These are phyloP conservation scores for Trametes pubescens DNA, from an alignment of 1,284 basidiomycete species.

Conservation along the genomic window DNA sequence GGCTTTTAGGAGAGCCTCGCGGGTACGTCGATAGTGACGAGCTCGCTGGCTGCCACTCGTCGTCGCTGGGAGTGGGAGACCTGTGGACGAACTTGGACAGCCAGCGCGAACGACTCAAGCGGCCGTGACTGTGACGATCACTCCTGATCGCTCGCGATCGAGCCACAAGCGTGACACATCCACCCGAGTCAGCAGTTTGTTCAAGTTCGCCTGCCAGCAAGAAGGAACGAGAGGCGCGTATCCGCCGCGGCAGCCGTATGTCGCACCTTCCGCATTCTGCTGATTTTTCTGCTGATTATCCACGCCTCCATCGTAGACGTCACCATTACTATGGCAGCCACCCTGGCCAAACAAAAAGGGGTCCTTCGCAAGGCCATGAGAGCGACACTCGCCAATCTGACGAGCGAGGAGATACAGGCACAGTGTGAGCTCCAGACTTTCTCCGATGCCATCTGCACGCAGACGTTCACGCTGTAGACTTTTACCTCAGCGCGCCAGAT, in stretches of 20 bases:
- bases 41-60: not conserved
- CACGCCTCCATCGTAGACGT: not conserved
- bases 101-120: conserved; percentile 16
- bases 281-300: not conserved
- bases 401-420: conserved; percentile 56
- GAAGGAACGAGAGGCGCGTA: not conserved
- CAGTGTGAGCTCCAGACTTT: conserved; percentile 59
- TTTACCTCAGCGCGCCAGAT: conserved; percentile 60
- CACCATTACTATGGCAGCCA: conserved; percentile 30
- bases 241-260: not conserved
- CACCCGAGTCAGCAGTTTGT: conserved; percentile 16
- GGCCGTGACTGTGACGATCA: conserved; percentile 26
- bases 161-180: conserved; percentile 24
- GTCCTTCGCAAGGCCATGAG: conserved; percentile 58
- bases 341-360: conserved; percentile 56
- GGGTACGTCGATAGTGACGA: not conserved
- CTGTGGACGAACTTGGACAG: not conserved
- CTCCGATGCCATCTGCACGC: conserved; percentile 10
- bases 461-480: conserved; percentile 22
- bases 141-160: conserved; percentile 12
- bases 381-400: conserved; percentile 49
- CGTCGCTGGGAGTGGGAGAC: not conserved
- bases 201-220: not conserved
- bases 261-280: not conserved
- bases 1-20: not conserved